Conservation (phyloP, 208 protist species). For the Crithidia mellificae region DNA sequence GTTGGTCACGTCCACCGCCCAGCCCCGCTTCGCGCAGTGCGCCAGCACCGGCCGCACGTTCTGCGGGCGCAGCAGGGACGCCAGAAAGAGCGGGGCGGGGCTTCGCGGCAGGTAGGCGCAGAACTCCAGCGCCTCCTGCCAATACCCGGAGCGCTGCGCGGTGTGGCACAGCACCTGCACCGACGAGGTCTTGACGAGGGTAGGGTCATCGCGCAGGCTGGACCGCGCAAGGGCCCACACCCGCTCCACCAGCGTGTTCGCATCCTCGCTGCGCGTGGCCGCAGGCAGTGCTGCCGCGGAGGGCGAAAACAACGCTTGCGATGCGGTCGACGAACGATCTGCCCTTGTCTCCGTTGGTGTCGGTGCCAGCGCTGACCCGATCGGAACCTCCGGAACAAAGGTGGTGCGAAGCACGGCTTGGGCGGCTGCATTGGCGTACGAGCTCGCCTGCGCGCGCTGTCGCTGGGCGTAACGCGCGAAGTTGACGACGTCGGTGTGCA, state of each 20-base stretch:
- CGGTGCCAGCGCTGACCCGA: too few species aligned
- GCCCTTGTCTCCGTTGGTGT: too few species aligned
- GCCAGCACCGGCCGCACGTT: constrained; percentile 50
- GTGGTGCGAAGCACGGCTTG: constrained; percentile 25
- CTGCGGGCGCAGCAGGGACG: constrained; percentile 59
- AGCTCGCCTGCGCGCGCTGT: constrained; percentile 31
- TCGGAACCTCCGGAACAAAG: constrained; percentile 1
- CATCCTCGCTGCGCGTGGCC: background rate
- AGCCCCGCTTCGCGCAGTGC: constrained; percentile 41
- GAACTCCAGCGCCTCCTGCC: constrained; percentile 72
- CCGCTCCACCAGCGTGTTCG: constrained; percentile 35
- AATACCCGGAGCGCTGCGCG: constrained; percentile 73
- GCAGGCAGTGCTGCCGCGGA: background rate
- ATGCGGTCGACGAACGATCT: too few species aligned
- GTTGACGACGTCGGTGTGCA: constrained; percentile 25
- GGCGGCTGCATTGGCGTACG: constrained; percentile 30
- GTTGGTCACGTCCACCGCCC: constrained; percentile 66
- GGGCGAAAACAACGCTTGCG: too few species aligned
- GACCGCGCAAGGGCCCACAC: constrained; percentile 52
- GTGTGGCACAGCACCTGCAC: constrained; percentile 76
- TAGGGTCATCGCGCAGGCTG: constrained; percentile 46
- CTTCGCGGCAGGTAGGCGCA: constrained; percentile 40
- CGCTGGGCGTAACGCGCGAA: constrained; percentile 30
- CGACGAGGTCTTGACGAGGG: constrained; percentile 59
- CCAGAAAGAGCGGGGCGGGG: constrained; percentile 74